Conservation (phyloP, 2,329 filamentous ascomycete genomes). For the Pestalotiopsis sp. region DNA sequence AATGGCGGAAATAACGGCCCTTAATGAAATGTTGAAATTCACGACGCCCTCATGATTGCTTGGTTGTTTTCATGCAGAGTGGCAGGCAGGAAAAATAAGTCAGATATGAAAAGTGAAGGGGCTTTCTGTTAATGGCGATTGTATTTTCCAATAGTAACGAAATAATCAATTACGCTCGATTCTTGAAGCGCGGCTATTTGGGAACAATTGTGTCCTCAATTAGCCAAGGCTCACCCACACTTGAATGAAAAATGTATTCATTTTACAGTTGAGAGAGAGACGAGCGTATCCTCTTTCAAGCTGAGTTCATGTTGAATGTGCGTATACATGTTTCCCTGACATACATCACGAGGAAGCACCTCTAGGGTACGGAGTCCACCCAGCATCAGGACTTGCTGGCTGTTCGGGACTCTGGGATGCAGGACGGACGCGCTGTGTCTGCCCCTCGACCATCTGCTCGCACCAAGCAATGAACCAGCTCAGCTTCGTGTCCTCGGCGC, state of each 20-base stretch:
- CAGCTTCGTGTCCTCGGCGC: conserved; percentile 17
- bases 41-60: too few species aligned
- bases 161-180: not conserved
- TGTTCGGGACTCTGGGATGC: not conserved
- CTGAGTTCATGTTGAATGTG: too few species aligned
- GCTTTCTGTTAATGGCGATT: too few species aligned
- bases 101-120: too few species aligned
- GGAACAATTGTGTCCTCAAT: too few species aligned
- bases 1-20: too few species aligned
- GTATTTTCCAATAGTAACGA: not conserved
- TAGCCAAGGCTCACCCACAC: not conserved
- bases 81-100: too few species aligned
- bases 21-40: too few species aligned
- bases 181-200: not conserved
- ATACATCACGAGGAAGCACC: not conserved
- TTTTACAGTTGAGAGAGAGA: too few species aligned
- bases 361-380: not conserved
- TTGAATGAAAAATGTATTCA: too few species aligned
- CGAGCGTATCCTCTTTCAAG: too few species aligned
- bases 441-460: conserved; percentile 15
- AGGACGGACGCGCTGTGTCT: not conserved
- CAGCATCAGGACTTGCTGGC: conserved; percentile 1
- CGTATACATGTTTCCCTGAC: not conserved
- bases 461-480: conserved; percentile 22
- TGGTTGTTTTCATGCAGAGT: too few species aligned